Conservation (phyloP, 345 rosid genomes). For the Hibiscus tridactylites region DNA sequence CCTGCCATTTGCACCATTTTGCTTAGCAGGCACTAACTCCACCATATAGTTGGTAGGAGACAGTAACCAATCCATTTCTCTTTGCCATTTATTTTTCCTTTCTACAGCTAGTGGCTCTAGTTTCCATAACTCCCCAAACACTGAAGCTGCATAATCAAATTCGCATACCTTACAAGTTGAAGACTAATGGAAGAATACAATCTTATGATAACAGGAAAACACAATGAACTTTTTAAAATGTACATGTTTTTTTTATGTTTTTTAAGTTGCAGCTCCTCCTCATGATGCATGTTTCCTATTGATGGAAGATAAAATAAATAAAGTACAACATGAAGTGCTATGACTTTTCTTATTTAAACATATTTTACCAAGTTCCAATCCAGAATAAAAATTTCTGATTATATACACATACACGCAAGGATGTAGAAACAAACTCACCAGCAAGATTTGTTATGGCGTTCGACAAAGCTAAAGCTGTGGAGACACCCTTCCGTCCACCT, state of each 20-base stretch:
- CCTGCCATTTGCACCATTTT: slow-evolving; percentile 68
- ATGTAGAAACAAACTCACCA: slow-evolving; percentile 31
- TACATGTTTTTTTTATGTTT: background rate
- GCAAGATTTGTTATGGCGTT: slow-evolving; percentile 85
- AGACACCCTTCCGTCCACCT: slow-evolving; percentile 67
- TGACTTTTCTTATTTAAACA: background rate
- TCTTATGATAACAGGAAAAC: background rate
- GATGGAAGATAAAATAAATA: background rate
- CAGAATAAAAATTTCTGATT: background rate
- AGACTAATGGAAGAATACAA: background rate
- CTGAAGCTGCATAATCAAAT: slow-evolving; percentile 42
- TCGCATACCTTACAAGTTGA: background rate
- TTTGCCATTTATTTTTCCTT: slow-evolving; percentile 67
- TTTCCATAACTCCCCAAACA: slow-evolving; percentile 97
- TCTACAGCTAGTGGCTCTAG: slow-evolving; percentile 78
- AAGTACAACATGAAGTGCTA: background rate
- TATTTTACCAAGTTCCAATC: background rate
- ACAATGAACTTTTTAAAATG: background rate
- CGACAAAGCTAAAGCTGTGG: slow-evolving; percentile 72
- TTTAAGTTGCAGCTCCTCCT: background rate
- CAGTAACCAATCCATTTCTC: slow-evolving; percentile 93
- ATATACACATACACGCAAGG: background rate
- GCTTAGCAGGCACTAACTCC: slow-evolving; percentile 94
- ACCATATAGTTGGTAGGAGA: slow-evolving; percentile 95
- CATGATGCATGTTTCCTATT: background rate